Evolutionary conservation across 768 basidiomycete genomes (phyloP), one percentile per base, ranked within the genome.

Genomic region (Erythrobasidium yunnanense): DNA sequence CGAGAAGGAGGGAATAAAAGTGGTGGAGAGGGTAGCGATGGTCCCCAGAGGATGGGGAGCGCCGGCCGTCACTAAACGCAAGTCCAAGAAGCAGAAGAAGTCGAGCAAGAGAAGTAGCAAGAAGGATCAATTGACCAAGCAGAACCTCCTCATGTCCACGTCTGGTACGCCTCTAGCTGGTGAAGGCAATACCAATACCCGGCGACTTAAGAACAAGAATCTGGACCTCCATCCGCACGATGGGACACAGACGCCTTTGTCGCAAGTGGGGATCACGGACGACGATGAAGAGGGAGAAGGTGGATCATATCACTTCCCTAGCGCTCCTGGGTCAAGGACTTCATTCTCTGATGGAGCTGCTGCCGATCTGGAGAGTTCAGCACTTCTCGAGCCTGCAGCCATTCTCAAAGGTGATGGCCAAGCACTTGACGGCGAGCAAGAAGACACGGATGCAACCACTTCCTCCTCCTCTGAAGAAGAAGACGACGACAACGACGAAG

Each of bases 1-100:
- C 71, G 82, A 86, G 76, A 81, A 80, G 71, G 93, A 96, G 76
- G 88, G 90, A 2, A 80, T 99, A 56, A 77, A 75, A 18, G 83
- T 99, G 20, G 79, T 80, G 2, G 90, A 97, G 76, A 83, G 91
- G 15, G 88, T 96, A 5, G 81, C 87, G 50, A 97, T 99, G 93
- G 84, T 96, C 11, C 95, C 95, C 18, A 80, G 90, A 62, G 86
- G 86, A 70, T 99, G 95, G 93, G 76, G 77, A 70, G 70, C 71
- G 18, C 35, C 52, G 34, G 34, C 35, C 38, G 38, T 11, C 38
- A 42, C 11, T n/a, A n/a, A 58, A 42, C 25, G n/a, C 6, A 46
- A 32, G 53, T 17, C 34, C 65, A 30, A 50, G 55, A 34, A 67
- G 69, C 45, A 34, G 49, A 52, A 33, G 57, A 27, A 63, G 8